These are phyloP conservation scores for Pseudocercospora eumusae DNA, from an alignment of 2,329 filamentous ascomycete species.

Conservation along the genomic window DNA sequence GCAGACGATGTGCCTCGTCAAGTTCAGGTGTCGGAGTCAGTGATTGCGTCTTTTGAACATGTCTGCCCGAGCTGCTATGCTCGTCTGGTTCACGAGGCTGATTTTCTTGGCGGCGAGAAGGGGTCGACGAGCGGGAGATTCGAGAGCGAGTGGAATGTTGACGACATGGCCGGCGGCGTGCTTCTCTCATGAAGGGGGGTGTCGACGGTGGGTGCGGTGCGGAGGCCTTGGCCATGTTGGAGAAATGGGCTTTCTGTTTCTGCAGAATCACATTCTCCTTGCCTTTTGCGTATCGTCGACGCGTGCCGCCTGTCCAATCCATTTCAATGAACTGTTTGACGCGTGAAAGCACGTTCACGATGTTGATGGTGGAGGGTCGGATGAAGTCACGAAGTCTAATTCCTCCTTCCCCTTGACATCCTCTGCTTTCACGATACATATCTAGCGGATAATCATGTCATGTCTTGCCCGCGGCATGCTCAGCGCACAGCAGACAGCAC, in stretches of 20 bases:
- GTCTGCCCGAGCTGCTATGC: background rate
- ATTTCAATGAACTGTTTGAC: conserved; percentile 34
- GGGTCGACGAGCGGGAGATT: background rate
- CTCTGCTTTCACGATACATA: background rate
- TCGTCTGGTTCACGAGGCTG: background rate
- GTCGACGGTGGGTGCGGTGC: conserved; percentile 10
- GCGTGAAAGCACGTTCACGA: background rate
- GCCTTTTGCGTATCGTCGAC: conserved; percentile 36
- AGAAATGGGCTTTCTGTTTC: conserved; percentile 52
- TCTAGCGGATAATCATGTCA: no score
- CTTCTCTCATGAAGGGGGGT: conserved; percentile 4
- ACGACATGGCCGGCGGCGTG: background rate
- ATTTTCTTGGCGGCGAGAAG: background rate
- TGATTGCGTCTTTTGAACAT: background rate
- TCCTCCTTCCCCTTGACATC: background rate
- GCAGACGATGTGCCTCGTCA: conserved; percentile 16
- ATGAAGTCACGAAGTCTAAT: background rate
- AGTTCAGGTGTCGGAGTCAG: conserved; percentile 18
- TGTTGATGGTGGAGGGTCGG: background rate
- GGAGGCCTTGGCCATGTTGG: conserved; percentile 39
- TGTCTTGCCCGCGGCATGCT: no score
- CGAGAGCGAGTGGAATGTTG: background rate
- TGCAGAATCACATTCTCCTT: conserved; percentile 42
- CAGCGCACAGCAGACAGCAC: no score
- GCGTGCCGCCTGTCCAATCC: conserved; percentile 54